A percentile compares a stretch with the other conserved stretches of the same genome.
phyloP scores from a whole-genome alignment of 371 early-diverging fungal species.

The Mucor irregularis region DNA sequence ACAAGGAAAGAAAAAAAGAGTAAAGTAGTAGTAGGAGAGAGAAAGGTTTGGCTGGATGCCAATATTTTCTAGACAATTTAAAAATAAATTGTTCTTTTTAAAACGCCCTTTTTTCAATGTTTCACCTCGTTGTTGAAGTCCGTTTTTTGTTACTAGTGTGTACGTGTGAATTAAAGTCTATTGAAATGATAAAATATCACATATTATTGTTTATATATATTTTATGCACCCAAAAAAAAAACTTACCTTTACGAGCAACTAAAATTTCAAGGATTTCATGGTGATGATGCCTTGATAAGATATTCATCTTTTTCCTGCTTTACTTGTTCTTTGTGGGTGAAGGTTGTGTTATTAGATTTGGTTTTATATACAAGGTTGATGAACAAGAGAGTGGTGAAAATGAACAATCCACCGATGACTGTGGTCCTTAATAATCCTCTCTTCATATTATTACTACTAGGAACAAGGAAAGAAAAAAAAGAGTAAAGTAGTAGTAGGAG shows the following conservation, averaged over 20 bases:
- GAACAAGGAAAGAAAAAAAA: no score
- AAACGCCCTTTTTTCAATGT: no score
- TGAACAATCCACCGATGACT: not conserved
- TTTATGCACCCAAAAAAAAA: not conserved
- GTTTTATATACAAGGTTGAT: not conserved
- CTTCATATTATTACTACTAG: slow-evolving; percentile 8
- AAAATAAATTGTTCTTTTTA: no score
- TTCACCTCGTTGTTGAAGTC: no score
- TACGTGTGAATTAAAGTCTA: no score
- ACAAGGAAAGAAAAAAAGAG: no score
- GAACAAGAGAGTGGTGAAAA: not conserved
- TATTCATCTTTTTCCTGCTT: not conserved
- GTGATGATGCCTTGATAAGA: not conserved
- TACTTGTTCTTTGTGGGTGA: not conserved
- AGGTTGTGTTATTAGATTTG: not conserved
- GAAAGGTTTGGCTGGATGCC: no score
- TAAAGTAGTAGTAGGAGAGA: no score
- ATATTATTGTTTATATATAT: not conserved
- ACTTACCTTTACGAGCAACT: slow-evolving; percentile 28
- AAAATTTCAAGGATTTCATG: slow-evolving; percentile 27
- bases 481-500: no score
- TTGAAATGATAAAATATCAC: not conserved
- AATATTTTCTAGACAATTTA: no score
- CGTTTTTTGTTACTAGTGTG: no score
- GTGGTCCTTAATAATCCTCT: not conserved